Percentiles rank a stretch among this genome's conserved stretches.
These are phyloP conservation scores for Solidago caesia DNA, from an alignment of 129 eudicot genomes.

Conservation along the genomic window DNA sequence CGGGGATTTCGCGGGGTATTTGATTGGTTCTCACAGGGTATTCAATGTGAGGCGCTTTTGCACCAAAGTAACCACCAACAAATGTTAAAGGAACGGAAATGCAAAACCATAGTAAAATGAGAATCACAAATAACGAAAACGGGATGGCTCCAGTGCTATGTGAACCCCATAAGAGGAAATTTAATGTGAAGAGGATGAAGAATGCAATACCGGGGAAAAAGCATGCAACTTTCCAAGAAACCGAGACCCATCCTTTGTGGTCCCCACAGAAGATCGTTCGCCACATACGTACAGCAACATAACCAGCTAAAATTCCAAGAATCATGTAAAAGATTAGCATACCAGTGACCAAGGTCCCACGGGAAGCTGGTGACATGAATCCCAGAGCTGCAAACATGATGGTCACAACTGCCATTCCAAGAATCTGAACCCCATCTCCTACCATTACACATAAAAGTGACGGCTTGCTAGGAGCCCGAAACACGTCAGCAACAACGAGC, in stretches of 20 bases:
- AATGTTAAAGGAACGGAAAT: constrained; percentile 71
- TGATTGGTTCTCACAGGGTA: constrained; percentile 67
- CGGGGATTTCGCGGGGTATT: constrained; percentile 71
- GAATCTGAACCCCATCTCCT: constrained; percentile 75
- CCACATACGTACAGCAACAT: constrained; percentile 74
- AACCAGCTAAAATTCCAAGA: constrained; percentile 71
- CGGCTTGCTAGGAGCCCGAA: constrained; percentile 61
- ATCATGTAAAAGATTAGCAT: constrained; percentile 67
- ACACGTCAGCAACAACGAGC: constrained; percentile 72
- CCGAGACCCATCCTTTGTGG: constrained; percentile 60
- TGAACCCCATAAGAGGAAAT: constrained; percentile 65
- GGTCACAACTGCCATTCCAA: constrained; percentile 75
- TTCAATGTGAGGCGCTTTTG: constrained; percentile 69
- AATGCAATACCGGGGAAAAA: constrained; percentile 73
- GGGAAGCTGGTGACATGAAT: constrained; percentile 75
- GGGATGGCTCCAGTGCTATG: constrained; percentile 74
- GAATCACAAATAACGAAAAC: constrained; percentile 59
- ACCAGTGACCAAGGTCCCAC: constrained; percentile 62
- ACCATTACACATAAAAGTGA: constrained; percentile 69
- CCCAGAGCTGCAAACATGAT: constrained; percentile 73
- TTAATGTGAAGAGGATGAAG: constrained; percentile 45
- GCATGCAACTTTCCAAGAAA: constrained; percentile 64
- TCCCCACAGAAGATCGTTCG: constrained; percentile 60
- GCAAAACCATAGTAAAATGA: constrained; percentile 74
- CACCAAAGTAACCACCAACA: constrained; percentile 70